phyloP scores from a whole-genome alignment of 176 grass and related monocot species.

The Triticum dicoccoides region DNA sequence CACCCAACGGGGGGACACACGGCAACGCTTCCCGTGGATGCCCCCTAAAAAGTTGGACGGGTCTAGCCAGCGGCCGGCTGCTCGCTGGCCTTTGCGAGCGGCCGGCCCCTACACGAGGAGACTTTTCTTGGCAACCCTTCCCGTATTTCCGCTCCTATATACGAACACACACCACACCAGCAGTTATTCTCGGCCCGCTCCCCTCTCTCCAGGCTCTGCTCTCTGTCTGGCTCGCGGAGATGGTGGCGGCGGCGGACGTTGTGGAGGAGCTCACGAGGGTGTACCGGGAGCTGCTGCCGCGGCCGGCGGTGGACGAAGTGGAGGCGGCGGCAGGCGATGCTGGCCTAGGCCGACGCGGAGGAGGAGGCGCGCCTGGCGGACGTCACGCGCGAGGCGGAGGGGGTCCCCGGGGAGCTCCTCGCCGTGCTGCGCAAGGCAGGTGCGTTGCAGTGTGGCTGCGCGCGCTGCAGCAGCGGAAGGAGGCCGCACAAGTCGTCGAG shows the following conservation, averaged over 20 bases:
- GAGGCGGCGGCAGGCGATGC: conserved; percentile 72
- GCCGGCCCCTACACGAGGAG: background rate
- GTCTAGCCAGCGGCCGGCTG: no score
- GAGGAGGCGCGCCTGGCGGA: conserved; percentile 62
- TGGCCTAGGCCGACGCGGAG: conserved; percentile 53
- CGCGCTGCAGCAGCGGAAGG: conserved; percentile 72
- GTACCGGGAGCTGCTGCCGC: conserved; percentile 61
- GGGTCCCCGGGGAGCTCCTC: conserved; percentile 59
- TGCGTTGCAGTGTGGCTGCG: conserved; percentile 54
- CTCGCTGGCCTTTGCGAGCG: no score
- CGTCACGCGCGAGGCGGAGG: conserved; percentile 26
- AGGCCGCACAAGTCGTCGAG: conserved; percentile 68
- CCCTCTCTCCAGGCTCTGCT: background rate
- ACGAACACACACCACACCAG: background rate
- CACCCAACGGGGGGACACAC: no score
- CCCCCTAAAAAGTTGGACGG: no score
- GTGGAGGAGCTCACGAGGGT: conserved; percentile 75
- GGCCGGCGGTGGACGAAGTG: conserved; percentile 72
- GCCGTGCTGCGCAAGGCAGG: conserved; percentile 64
- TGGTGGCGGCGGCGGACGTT: conserved; percentile 21
- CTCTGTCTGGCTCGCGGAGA: background rate
- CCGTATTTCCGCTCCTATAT: background rate
- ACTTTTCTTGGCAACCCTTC: background rate
- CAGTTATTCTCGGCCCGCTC: background rate
- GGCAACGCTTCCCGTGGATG: no score